Percentiles rank a stretch among this genome's conserved stretches.
These are phyloP conservation scores for Colletotrichum shisoi DNA, from an alignment of 2,329 filamentous ascomycete genomes.

Conservation along the genomic window DNA sequence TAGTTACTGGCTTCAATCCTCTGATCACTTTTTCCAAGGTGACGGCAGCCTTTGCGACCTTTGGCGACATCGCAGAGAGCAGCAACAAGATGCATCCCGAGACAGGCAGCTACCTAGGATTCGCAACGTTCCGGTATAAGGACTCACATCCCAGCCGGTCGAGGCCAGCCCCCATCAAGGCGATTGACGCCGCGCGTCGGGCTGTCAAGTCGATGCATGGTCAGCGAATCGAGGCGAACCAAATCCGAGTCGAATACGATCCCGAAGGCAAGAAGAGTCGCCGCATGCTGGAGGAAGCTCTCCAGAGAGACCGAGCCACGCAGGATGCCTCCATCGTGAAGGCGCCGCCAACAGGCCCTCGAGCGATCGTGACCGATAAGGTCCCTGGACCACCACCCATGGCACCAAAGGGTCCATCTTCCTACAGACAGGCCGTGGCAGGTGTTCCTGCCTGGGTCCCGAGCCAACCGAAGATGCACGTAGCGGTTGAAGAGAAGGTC, in stretches of 20 bases:
- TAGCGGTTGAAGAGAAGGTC: slow-evolving; percentile 70
- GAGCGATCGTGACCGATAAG: slow-evolving; percentile 49
- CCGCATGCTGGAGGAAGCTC: slow-evolving; percentile 75
- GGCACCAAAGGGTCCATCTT: slow-evolving; percentile 85
- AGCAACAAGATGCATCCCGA: slow-evolving; percentile 95
- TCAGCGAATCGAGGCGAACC: slow-evolving; percentile 78
- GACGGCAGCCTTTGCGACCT: slow-evolving; percentile 76
- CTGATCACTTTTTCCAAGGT: slow-evolving; percentile 82
- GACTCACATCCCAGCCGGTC: slow-evolving; percentile 68
- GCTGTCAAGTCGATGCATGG: slow-evolving; percentile 81
- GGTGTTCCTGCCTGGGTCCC: slow-evolving; percentile 49
- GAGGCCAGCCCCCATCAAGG: slow-evolving; percentile 66
- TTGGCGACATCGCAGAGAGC: slow-evolving; percentile 87
- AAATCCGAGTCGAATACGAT: slow-evolving; percentile 86
- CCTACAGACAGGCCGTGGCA: slow-evolving; percentile 51
- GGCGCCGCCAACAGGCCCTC: slow-evolving; percentile 50
- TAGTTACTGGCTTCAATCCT: slow-evolving; percentile 96
- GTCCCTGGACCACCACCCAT: slow-evolving; percentile 76
- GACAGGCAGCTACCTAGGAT: slow-evolving; percentile 91
- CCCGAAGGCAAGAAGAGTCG: slow-evolving; percentile 85
- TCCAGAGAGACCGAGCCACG: slow-evolving; percentile 69
- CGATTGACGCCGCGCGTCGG: slow-evolving; percentile 80
- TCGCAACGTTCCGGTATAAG: slow-evolving; percentile 89
- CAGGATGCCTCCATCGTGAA: slow-evolving; percentile 47
- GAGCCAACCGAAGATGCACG: slow-evolving; percentile 58